These are phyloP conservation scores for Aspergillus viridinutans DNA, from an alignment of 2,329 filamentous ascomycete genomes.

Conservation along the genomic window DNA sequence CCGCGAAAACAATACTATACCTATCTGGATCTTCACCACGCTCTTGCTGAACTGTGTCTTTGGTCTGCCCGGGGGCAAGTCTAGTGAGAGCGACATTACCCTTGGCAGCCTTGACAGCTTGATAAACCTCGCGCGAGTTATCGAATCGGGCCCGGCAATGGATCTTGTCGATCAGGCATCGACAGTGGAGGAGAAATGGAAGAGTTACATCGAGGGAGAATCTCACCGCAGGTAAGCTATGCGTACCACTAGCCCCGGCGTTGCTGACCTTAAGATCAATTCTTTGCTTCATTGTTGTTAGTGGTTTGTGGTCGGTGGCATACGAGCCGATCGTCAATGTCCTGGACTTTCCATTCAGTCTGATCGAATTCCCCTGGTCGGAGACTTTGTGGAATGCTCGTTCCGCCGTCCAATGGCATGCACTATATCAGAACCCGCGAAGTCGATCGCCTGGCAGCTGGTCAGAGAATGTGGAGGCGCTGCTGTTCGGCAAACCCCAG, in stretches of 20 bases:
- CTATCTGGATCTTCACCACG: not conserved
- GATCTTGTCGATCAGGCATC: not conserved
- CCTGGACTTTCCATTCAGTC: not conserved
- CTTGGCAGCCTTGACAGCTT: not conserved
- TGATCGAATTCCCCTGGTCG: not conserved
- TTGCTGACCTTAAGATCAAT: not conserved
- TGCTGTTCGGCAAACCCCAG: not conserved
- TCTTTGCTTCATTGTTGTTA: not conserved
- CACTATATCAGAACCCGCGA: not conserved
- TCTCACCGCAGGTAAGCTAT: not conserved
- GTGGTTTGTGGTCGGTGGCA: not conserved
- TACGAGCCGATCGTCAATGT: not conserved
- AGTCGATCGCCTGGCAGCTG: not conserved
- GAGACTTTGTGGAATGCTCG: not conserved
- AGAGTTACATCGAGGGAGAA: not conserved
- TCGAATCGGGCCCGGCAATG: not conserved
- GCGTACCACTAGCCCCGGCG: not conserved
- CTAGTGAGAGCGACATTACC: not conserved
- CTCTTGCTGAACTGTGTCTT: not conserved
- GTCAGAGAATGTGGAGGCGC: not conserved
- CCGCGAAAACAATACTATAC: not conserved
- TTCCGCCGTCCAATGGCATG: not conserved
- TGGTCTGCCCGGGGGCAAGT: not conserved
- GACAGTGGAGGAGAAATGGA: not conserved
- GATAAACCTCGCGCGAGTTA: conserved; percentile 1